These are phyloP conservation scores for Heliamphora pulchella DNA, from an alignment of 179 eudicot species.

Conservation along the genomic window DNA sequence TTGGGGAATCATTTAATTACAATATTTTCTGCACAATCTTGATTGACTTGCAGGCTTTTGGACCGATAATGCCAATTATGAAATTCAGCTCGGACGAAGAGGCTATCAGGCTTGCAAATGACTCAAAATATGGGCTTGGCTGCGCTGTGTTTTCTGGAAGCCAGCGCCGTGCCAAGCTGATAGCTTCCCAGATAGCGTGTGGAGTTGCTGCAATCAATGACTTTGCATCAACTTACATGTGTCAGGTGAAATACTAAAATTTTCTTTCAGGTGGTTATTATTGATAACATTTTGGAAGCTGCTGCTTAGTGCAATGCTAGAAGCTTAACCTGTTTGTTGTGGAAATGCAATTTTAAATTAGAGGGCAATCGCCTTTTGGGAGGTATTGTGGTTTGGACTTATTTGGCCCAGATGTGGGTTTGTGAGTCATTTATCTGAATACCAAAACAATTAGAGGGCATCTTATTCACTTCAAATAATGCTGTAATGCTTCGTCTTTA, in stretches of 20 bases:
- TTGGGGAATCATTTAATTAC: background rate
- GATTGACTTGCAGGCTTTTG: conserved; percentile 65
- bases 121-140: conserved; percentile 97
- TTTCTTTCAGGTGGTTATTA: background rate
- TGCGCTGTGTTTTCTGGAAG: conserved; percentile 96
- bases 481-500: background rate
- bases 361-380: background rate
- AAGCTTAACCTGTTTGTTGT: background rate
- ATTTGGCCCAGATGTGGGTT: too few species aligned
- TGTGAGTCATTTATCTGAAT: too few species aligned
- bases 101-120: conserved; percentile 83
- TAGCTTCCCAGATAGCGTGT: conserved; percentile 78
- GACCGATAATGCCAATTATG: conserved; percentile 97
- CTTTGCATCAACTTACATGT: conserved; percentile 91
- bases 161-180: conserved; percentile 66
- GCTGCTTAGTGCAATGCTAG: background rate
- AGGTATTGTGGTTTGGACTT: too few species aligned
- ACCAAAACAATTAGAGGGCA: too few species aligned
- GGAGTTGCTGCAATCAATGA: conserved; percentile 94
- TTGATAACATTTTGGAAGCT: background rate
- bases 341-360: conserved; percentile 8
- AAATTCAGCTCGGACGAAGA: conserved; percentile 86
- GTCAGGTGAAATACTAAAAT: conserved; percentile 54
- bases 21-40: background rate
- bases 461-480: background rate